Evolutionary conservation across 2,329 filamentous ascomycete species (phyloP).

Genomic region (Cryphonectria naterciae): DNA sequence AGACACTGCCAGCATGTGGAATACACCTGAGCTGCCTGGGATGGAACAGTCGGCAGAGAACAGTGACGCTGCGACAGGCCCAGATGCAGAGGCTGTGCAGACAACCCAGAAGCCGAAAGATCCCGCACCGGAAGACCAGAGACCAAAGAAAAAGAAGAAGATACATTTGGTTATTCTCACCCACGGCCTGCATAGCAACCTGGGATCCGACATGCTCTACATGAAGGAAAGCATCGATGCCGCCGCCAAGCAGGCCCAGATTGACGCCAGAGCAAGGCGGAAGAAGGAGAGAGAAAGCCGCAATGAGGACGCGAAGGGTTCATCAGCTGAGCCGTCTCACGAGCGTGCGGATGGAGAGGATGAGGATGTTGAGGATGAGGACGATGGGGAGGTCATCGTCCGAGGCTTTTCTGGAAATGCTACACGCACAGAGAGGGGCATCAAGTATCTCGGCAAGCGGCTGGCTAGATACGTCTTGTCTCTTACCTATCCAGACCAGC

Average conservation of each 20-base stretch:
- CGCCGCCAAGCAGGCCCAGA: slow-evolving; percentile 73
- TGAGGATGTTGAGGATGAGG: slow-evolving; percentile 36
- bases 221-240: slow-evolving; percentile 96
- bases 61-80: slow-evolving; percentile 28
- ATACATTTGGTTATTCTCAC: slow-evolving; percentile 91
- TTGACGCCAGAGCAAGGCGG: slow-evolving; percentile 67
- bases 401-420: slow-evolving; percentile 89
- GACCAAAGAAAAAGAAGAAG: slow-evolving; percentile 56
- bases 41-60: slow-evolving; percentile 48
- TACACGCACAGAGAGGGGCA: slow-evolving; percentile 88
- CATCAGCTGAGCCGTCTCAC: slow-evolving; percentile 1
- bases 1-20: slow-evolving; percentile 89
- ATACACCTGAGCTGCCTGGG: slow-evolving; percentile 80
- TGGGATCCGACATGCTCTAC: slow-evolving; percentile 95
- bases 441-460: slow-evolving; percentile 95
- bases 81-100: slow-evolving; percentile 27
- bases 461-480: slow-evolving; percentile 88
- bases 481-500: slow-evolving; percentile 93
- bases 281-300: slow-evolving; percentile 50
- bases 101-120: slow-evolving; percentile 27
- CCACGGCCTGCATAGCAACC: slow-evolving; percentile 93
- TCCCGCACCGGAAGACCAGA: slow-evolving; percentile 20
- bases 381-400: slow-evolving; percentile 85
- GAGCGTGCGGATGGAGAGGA: slow-evolving; percentile 32
- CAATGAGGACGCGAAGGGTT: slow-evolving; percentile 8